A percentile compares a stretch with the other conserved stretches of the same genome.
Conservation (phyloP, 139 green algal species). For the Tetraselmis chui region DNA sequence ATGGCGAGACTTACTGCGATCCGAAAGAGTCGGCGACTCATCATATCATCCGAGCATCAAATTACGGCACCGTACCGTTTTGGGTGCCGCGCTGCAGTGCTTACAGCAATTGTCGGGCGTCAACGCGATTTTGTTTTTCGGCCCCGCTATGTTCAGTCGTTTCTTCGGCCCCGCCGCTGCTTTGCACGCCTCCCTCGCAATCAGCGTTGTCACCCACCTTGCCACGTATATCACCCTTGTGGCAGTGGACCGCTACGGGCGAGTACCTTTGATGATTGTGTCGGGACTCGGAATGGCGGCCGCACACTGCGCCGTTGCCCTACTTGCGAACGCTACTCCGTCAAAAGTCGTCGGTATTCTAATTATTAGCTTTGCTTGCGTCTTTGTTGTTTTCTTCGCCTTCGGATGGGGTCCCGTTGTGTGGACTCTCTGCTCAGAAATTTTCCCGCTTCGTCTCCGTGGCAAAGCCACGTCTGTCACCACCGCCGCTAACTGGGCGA, state of each 20-base stretch:
- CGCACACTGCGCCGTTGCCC: not conserved
- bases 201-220: not conserved
- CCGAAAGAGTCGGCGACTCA: not conserved
- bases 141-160: not conserved
- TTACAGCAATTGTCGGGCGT: conserved; percentile 68
- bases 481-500: not conserved
- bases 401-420: conserved; percentile 64
- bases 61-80: not conserved
- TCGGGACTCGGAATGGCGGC: not conserved
- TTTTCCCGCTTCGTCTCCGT: conserved; percentile 44
- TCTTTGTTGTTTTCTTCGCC: conserved; percentile 33
- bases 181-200: not conserved
- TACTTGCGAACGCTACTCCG: not conserved
- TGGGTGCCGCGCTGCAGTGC: conserved; percentile 51
- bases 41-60: too few species aligned
- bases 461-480: not conserved
- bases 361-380: not conserved
- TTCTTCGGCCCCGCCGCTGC: not conserved
- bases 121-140: conserved; percentile 62
- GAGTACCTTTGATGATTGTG: not conserved
- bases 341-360: not conserved
- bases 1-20: not conserved
- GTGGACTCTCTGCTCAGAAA: conserved; percentile 69
- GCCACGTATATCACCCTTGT: not conserved
- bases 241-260: not conserved